Base-by-base conservation (phyloP, 2,329 filamentous ascomycete genomes). In the Apiospora saccharicola region DNA sequence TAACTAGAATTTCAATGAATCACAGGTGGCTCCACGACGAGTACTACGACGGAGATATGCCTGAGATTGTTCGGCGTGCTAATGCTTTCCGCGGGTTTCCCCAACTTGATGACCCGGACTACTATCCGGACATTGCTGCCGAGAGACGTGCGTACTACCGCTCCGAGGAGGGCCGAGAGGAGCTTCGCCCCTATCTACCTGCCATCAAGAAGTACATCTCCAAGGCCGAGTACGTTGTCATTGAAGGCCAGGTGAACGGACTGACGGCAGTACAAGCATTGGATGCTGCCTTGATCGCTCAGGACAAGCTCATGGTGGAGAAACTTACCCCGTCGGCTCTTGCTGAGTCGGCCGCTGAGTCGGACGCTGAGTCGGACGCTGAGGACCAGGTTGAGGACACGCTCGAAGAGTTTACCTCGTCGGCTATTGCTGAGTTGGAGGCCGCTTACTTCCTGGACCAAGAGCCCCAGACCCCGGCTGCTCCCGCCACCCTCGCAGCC, bases 61-160 rank as follows among this genome's bases (percentile, higher is more conserved):
- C 67, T 16, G 67, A 69, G 26, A 69, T 69, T 14, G 67, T 69
- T 14, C 44, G 67, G 16, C 67, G 67, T 2, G 67, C 67, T 24
- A 69, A 69, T 34, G 67, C 67, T 26, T 69, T 69, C 44, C 67
- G 67, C 0, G 67, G 67, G 12, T 69, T 69, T 7, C 67, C 67
- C 44, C 67, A 69, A 44, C 16, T 69, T 1, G 67, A 69, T 16
- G 67, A 69, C 2, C 26, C n/a, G 24, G 44, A 34, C 26, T 47
- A 13, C 44, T 37, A 69, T 44, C 67, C 26, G 8, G 26, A 14
- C 4, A 26, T 26, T 16, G 44, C 44, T 14, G 43, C 19, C 19
- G 26, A 69, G 14, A 26, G 47, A 22, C 26, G 22, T 14, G 44
- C 44, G 19, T 69, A 69, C n/a, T 69, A 69, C 26, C 67, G 14